Evolutionary conservation across 1,284 basidiomycete genomes (phyloP).

Genomic region (Rhodotorula sp.): DNA sequence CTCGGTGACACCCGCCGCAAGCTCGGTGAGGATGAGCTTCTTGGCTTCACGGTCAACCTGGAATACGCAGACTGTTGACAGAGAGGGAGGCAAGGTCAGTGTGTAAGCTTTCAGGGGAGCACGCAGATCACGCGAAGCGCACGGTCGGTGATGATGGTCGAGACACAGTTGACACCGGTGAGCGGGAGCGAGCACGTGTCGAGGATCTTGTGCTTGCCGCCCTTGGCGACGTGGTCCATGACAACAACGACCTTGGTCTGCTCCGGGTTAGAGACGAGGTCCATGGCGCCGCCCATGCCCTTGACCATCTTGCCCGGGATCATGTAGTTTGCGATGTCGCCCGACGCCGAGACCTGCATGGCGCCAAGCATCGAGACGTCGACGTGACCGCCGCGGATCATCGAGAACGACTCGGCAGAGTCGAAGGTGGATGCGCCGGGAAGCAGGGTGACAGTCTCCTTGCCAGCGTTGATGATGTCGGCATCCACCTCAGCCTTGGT

Average conservation of each 20-base stretch:
- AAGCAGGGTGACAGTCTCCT: constrained; percentile 87
- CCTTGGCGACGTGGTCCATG: constrained; percentile 79
- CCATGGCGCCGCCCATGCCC: constrained; percentile 84
- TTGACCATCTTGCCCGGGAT: constrained; percentile 49
- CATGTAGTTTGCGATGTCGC: constrained; percentile 93
- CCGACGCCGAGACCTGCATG: constrained; percentile 89
- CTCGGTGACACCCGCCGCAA: constrained; percentile 77
- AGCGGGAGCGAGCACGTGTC: constrained; percentile 77
- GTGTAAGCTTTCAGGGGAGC: background rate
- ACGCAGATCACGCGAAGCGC: constrained; percentile 14
- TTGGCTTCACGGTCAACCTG: constrained; percentile 76
- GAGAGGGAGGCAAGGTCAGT: background rate
- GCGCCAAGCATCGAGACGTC: constrained; percentile 89
- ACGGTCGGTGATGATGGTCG: constrained; percentile 89
- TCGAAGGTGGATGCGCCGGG: constrained; percentile 93
- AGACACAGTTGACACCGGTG: constrained; percentile 81
- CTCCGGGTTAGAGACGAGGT: constrained; percentile 84
- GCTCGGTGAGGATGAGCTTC: constrained; percentile 72
- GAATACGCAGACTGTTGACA: constrained; percentile 63
- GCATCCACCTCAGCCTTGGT: constrained; percentile 77
- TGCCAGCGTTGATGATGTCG: constrained; percentile 68
- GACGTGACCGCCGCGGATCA: constrained; percentile 70
- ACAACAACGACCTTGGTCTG: constrained; percentile 76
- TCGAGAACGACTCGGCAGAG: constrained; percentile 77
- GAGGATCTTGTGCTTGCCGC: constrained; percentile 84